Percentiles rank a stretch among this genome's conserved stretches.
Evolutionary conservation across 345 rosid species (phyloP).

Genomic region (Gossypium ekmanianum): DNA sequence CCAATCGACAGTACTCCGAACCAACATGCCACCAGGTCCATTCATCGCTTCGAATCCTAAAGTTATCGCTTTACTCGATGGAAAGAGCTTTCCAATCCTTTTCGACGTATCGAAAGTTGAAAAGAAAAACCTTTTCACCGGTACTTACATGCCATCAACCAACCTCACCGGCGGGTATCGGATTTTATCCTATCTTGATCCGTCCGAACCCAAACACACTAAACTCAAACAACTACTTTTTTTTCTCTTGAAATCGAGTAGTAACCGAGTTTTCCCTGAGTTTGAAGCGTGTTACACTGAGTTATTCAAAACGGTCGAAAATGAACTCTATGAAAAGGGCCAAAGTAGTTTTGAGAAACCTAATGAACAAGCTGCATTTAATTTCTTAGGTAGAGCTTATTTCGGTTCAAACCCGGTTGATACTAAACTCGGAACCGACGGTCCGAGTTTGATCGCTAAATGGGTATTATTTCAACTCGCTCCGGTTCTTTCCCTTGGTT

Average conservation of each 20-base stretch:
- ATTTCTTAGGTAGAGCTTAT: constrained; percentile 54
- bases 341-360: constrained; percentile 50
- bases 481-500: constrained; percentile 54
- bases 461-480: constrained; percentile 68
- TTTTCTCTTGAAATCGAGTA: constrained; percentile 48
- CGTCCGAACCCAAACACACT: constrained; percentile 70
- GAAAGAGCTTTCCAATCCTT: constrained; percentile 76
- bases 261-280: constrained; percentile 69
- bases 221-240: constrained; percentile 68
- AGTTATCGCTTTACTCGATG: constrained; percentile 79
- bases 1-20: constrained; percentile 58
- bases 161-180: constrained; percentile 92
- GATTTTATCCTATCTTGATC: constrained; percentile 72
- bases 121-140: constrained; percentile 76
- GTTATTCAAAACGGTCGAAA: constrained; percentile 53
- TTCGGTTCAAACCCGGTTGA: constrained; percentile 56
- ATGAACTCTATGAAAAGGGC: constrained; percentile 50
- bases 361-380: constrained; percentile 63
- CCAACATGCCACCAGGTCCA: constrained; percentile 87
- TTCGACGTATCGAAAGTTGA: constrained; percentile 80
- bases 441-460: constrained; percentile 49
- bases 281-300: constrained; percentile 47
- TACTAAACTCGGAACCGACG: constrained; percentile 58
- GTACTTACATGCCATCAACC: constrained; percentile 83
- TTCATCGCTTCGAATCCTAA: constrained; percentile 54